These are phyloP conservation scores for Diophrys sp. DNA, from an alignment of 73 alveolate species.

Conservation along the genomic window DNA sequence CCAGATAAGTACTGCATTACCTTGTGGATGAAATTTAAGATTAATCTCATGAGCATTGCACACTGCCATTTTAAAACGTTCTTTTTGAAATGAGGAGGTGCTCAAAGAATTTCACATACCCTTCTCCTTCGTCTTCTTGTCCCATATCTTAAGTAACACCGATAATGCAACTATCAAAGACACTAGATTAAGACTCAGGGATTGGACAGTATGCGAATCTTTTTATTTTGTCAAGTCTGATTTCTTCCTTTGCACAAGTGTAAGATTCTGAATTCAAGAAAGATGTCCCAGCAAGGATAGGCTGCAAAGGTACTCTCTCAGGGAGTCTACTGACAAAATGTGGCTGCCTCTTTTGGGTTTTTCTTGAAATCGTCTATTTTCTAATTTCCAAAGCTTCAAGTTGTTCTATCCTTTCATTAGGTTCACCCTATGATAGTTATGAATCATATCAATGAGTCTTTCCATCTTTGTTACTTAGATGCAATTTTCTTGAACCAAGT, in stretches of 20 bases:
- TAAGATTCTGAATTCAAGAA: too few species aligned
- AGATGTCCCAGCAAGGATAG: conserved; percentile 4
- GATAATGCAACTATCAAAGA: conserved; percentile 12
- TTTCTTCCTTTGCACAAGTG: not conserved
- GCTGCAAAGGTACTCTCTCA: conserved; percentile 29
- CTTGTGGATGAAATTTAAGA: conserved; percentile 33
- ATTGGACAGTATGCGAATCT: conserved; percentile 31
- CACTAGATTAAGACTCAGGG: not conserved
- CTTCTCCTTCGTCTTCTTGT: conserved; percentile 19
- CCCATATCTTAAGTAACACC: conserved; percentile 10
- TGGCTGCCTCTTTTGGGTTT: conserved; percentile 38
- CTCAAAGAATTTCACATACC: conserved; percentile 33
- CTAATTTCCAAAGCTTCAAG: conserved; percentile 25
- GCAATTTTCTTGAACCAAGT: too few species aligned
- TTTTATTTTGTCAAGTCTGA: conserved; percentile 12
- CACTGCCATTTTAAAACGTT: conserved; percentile 28
- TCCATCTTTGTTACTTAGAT: too few species aligned
- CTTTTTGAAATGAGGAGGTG: conserved; percentile 13
- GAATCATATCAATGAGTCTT: too few species aligned
- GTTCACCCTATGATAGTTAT: too few species aligned
- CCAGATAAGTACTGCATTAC: conserved; percentile 51
- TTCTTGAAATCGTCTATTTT: conserved; percentile 31
- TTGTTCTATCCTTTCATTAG: conserved; percentile 18
- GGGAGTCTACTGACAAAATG: conserved; percentile 18
- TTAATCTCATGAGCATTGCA: conserved; percentile 38